A percentile compares a stretch with the other conserved stretches of the same genome.
phyloP scores from a whole-genome alignment of 345 rosid genomes.

The Gossypium arboreum region DNA sequence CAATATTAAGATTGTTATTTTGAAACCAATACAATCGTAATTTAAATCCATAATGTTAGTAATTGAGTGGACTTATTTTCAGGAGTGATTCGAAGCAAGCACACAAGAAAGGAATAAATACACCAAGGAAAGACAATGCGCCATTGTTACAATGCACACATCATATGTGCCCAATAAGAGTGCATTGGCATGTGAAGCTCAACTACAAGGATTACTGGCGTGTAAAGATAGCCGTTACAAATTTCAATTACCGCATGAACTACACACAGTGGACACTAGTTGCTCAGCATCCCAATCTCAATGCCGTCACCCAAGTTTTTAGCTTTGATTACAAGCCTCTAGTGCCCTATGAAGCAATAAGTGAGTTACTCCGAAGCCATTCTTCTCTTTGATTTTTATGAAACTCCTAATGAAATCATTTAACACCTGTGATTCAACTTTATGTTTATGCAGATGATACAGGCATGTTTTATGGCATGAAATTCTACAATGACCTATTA shows the following conservation, averaged over 20 bases:
- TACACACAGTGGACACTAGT: conserved; percentile 62
- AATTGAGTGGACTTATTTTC: not conserved
- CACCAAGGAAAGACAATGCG: conserved; percentile 49
- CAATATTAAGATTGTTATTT: too few relatives aligned
- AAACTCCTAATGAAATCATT: not conserved
- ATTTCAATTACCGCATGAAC: conserved; percentile 57
- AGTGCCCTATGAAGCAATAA: conserved; percentile 43
- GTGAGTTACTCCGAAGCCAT: conserved; percentile 29
- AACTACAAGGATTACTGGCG: conserved; percentile 63
- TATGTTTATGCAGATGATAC: conserved; percentile 46
- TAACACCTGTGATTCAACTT: conserved; percentile 9
- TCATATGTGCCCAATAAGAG: conserved; percentile 63
- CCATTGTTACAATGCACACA: conserved; percentile 60
- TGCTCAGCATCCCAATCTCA: conserved; percentile 60
- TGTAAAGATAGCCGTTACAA: conserved; percentile 53
- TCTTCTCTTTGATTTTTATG: not conserved
- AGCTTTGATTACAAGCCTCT: conserved; percentile 61
- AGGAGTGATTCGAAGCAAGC: conserved; percentile 53
- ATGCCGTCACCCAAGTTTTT: conserved; percentile 56
- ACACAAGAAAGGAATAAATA: conserved; percentile 43
- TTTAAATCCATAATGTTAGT: too few relatives aligned
- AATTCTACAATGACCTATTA: conserved; percentile 44
- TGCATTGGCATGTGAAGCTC: conserved; percentile 64
- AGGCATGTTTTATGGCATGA: conserved; percentile 54
- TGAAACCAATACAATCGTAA: too few relatives aligned